Base-by-base conservation (phyloP, 2,329 filamentous ascomycete species). In the Colletotrichum nymphaeae region DNA sequence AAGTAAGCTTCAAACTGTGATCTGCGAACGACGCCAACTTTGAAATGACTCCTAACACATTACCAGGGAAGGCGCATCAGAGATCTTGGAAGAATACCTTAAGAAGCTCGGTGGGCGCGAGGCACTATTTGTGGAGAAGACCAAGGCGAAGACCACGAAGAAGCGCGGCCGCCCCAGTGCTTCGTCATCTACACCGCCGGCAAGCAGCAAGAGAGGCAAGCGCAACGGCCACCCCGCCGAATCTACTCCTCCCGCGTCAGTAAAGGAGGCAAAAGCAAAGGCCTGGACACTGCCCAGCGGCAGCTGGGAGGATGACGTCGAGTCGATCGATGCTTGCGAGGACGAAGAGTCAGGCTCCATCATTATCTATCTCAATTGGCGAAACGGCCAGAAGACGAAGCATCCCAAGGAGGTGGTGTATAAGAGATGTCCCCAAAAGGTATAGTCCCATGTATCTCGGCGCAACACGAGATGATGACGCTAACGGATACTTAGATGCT, bases 381-480 rank as follows among this genome's bases (percentile, higher is more conserved):
- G 91, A 77, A 91, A 93, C 73, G 91, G 91, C 9, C 86, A 90
- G 60, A 95, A 94, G 84, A 94, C 93, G 1, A 91, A 93, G 78
- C 94, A 96, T 78, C 87, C 90, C 11, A 90, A 94, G 19, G 81
- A 86, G 24, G 87, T 92, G 16, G 88, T 95, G 8, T 94, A 95
- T 78, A 88, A 91, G 78, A 92, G 94, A 77, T 95, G 93, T 76
- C 94, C 94, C 0, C 94, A 96, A 79, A 94, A 92, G 88, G 93
- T 93, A 28, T 14, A 49, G 19, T 22, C 46, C 32, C 14, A 5
- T 32, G 53, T 22, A 14, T 24, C 12, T n/a, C 26, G 12, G 37
- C 37, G 12, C 12, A 12, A 52, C 19, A 14, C 60, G 8, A n/a
- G 32, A 14, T 28, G 55, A n/a, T 2, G 12, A 14, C 22, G 3